Evolutionary conservation across 148 eudicot species (phyloP).

Genomic region (Vaccinium vitisidaea): DNA sequence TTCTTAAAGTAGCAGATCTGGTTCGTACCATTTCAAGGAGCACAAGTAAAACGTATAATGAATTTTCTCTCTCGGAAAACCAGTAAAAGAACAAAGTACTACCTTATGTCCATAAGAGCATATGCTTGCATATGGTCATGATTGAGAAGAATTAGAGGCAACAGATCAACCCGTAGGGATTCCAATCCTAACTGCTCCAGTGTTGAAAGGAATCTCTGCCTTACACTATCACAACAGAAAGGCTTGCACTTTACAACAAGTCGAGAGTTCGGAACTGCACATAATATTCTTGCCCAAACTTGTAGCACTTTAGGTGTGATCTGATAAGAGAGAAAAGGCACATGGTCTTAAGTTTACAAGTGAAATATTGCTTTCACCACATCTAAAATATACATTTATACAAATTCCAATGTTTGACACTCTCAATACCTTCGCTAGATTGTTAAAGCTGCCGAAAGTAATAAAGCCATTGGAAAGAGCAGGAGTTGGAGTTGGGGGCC

Average conservation of each 20-base stretch:
- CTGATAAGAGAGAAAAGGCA: slow-evolving; percentile 32
- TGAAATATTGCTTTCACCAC: background rate
- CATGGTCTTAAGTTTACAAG: background rate
- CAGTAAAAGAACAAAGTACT: slow-evolving; percentile 12
- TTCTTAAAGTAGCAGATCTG: background rate
- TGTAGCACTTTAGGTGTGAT: slow-evolving; percentile 92
- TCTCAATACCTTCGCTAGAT: slow-evolving; percentile 80
- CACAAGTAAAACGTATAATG: background rate
- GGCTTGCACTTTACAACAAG: slow-evolving; percentile 98
- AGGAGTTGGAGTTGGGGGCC: slow-evolving; percentile 74
- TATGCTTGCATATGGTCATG: slow-evolving; percentile 99
- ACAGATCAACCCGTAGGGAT: slow-evolving; percentile 81
- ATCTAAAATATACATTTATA: background rate
- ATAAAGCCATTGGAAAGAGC: slow-evolving; percentile 86
- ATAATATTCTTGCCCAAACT: slow-evolving; percentile 94
- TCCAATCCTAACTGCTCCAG: slow-evolving; percentile 94
- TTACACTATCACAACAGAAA: slow-evolving; percentile 83
- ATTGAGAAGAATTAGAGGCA: slow-evolving; percentile 93
- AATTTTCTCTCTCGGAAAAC: background rate
- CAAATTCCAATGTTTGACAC: background rate
- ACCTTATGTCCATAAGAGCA: slow-evolving; percentile 98
- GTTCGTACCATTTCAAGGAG: background rate
- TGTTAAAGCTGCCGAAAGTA: slow-evolving; percentile 96
- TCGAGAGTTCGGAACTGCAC: slow-evolving; percentile 92
- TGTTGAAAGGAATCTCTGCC: slow-evolving; percentile 76